phyloP scores from a whole-genome alignment of 768 basidiomycete species.

The Amanita phalloides region DNA sequence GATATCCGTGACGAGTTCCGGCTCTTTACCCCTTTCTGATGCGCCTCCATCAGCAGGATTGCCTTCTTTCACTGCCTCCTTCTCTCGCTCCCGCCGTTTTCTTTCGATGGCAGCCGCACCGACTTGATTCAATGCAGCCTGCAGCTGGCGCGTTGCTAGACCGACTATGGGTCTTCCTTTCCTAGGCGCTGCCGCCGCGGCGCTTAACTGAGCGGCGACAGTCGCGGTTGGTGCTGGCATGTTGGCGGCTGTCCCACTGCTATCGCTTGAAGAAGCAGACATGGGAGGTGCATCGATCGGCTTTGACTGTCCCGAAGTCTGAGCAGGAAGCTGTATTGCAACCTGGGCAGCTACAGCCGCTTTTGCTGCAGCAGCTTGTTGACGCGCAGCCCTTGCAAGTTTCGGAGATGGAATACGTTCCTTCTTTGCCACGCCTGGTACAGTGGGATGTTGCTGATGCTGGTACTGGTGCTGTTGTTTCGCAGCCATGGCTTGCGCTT shows the following conservation, averaged over 20 bases:
- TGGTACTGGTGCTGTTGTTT: neutral
- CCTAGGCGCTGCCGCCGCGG: slow-evolving; percentile 18
- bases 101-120: slow-evolving; percentile 33
- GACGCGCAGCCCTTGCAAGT: neutral
- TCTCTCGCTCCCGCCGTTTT: slow-evolving; percentile 15
- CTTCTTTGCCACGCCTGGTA: neutral
- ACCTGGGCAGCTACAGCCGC: slow-evolving; percentile 8
- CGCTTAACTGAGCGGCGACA: too few relatives aligned
- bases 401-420: neutral
- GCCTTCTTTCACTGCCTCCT: slow-evolving; percentile 8
- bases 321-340: neutral
- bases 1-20: neutral
- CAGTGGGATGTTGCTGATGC: neutral
- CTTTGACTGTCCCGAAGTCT: neutral
- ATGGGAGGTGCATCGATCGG: slow-evolving; percentile 6
- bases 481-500: slow-evolving; percentile 1
- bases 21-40: slow-evolving; percentile 13
- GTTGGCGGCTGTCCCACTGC: neutral
- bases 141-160: slow-evolving; percentile 56
- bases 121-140: slow-evolving; percentile 59
- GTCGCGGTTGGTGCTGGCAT: slow-evolving; percentile 8
- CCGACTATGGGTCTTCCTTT: slow-evolving; percentile 51
- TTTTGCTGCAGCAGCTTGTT: slow-evolving; percentile 1
- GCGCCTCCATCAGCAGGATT: neutral
- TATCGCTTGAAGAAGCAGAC: slow-evolving; percentile 6